Conservation (phyloP, 352 stramenopile genomes). For the Blastocystis hominis region DNA sequence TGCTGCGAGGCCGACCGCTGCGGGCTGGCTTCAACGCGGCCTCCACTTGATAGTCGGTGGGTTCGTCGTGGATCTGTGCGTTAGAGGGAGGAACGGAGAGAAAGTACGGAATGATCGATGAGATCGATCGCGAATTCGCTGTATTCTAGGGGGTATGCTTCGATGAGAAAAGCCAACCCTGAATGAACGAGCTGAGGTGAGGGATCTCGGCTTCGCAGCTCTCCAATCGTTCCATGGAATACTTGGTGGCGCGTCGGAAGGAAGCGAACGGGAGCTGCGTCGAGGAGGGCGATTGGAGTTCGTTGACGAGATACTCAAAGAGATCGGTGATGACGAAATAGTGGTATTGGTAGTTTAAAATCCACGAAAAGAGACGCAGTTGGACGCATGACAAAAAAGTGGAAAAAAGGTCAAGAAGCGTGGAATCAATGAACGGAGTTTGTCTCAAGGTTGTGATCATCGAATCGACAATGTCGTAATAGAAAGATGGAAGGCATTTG, state of each 20-base stretch:
- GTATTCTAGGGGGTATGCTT: background rate
- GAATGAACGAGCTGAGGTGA: slow-evolving; percentile 33
- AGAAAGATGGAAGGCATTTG: background rate
- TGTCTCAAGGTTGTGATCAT: background rate
- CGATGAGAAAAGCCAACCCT: background rate
- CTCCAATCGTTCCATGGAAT: slow-evolving; percentile 21
- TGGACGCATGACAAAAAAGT: background rate
- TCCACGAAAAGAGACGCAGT: slow-evolving; percentile 1
- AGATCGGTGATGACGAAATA: slow-evolving; percentile 32
- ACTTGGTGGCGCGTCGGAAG: background rate
- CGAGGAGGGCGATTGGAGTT: background rate
- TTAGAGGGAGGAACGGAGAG: background rate
- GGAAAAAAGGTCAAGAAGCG: background rate
- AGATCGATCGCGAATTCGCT: slow-evolving; percentile 23
- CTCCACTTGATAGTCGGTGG: background rate
- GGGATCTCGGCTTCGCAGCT: slow-evolving; percentile 35
- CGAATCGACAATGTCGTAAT: background rate
- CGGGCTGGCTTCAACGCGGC: background rate
- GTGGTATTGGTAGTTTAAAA: background rate
- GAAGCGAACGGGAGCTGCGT: background rate
- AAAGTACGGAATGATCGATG: background rate
- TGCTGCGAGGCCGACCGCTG: background rate
- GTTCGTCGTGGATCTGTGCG: background rate
- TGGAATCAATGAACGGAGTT: background rate
- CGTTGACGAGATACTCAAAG: slow-evolving; percentile 49